Evolutionary conservation across 148 eudicot species (phyloP).

Genomic region (Persicaria maculosa): DNA sequence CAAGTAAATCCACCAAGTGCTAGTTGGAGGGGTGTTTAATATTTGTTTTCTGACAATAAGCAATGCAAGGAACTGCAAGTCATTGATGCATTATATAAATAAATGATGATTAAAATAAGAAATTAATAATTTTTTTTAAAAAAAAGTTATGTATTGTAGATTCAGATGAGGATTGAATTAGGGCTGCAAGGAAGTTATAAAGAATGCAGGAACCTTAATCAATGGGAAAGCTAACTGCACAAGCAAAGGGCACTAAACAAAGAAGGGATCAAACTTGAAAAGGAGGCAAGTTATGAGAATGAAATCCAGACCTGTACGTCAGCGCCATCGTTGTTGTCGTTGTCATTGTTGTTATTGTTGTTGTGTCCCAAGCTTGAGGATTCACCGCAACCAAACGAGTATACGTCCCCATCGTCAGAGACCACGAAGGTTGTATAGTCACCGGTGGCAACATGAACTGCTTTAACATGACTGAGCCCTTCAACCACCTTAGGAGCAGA

Average conservation of each 20-base stretch:
- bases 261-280: not conserved
- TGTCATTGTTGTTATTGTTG: slow-evolving; percentile 22
- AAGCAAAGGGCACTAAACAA: not conserved
- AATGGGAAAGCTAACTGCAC: not conserved
- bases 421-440: slow-evolving; percentile 95
- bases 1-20: not conserved
- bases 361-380: slow-evolving; percentile 92
- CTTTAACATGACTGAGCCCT: slow-evolving; percentile 58
- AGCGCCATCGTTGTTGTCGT: slow-evolving; percentile 16
- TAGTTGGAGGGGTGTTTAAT: not conserved
- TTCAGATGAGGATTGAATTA: not conserved
- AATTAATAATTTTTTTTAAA: too few relatives aligned
- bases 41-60: not conserved
- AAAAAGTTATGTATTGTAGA: too few relatives aligned
- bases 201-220: not conserved
- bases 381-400: slow-evolving; percentile 94
- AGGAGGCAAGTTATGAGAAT: not conserved
- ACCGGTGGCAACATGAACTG: slow-evolving; percentile 91
- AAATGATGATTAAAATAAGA: not conserved
- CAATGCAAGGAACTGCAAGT: not conserved
- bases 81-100: not conserved
- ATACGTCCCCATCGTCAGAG: slow-evolving; percentile 71
- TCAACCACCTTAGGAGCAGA: slow-evolving; percentile 84
- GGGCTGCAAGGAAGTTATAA: not conserved
- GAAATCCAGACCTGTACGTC: slow-evolving; percentile 50